Evolutionary conservation across 257 asterid genomes (phyloP).

Genomic region (Buddleja alternifolia): DNA sequence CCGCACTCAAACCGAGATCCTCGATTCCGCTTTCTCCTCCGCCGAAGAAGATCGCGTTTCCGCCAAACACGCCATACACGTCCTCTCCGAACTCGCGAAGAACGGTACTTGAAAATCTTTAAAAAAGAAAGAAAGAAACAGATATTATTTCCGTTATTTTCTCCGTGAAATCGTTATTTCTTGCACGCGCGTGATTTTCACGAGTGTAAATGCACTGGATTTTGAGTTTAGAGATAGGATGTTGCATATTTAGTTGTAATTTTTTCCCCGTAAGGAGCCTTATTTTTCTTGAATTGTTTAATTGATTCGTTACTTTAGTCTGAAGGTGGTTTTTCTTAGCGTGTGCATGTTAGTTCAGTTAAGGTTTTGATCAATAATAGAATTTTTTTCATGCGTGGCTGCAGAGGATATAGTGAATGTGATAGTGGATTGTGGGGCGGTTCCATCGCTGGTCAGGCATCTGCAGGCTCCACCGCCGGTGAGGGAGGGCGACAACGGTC

Average conservation of each 20-base stretch:
- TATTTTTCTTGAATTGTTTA: background rate
- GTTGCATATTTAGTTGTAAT: background rate
- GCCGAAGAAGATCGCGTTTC: conserved; percentile 47
- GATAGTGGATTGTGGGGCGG: conserved; percentile 80
- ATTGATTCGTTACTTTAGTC: background rate
- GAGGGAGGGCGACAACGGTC: conserved; percentile 45
- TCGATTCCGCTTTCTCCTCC: conserved; percentile 44
- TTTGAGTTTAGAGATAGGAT: background rate
- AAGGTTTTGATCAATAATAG: conserved; percentile 26
- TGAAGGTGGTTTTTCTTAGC: background rate
- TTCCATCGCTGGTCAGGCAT: conserved; percentile 68
- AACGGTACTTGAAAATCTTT: conserved; percentile 38
- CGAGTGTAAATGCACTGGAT: background rate
- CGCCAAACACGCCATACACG: conserved; percentile 44
- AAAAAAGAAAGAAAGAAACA: background rate
- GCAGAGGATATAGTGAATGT: conserved; percentile 70
- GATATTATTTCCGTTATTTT: background rate
- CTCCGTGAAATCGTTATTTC: background rate
- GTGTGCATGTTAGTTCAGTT: conserved; percentile 8
- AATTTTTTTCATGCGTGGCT: conserved; percentile 26
- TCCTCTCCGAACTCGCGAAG: conserved; percentile 53
- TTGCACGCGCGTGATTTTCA: background rate
- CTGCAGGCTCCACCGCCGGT: conserved; percentile 54
- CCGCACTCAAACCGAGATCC: conserved; percentile 54
- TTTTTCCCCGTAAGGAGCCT: too few relatives aligned